Evolutionary conservation across 2,329 filamentous ascomycete species (phyloP), one percentile per base, ranked within the genome.

Genomic region (Trichoderma atrobrunneum): DNA sequence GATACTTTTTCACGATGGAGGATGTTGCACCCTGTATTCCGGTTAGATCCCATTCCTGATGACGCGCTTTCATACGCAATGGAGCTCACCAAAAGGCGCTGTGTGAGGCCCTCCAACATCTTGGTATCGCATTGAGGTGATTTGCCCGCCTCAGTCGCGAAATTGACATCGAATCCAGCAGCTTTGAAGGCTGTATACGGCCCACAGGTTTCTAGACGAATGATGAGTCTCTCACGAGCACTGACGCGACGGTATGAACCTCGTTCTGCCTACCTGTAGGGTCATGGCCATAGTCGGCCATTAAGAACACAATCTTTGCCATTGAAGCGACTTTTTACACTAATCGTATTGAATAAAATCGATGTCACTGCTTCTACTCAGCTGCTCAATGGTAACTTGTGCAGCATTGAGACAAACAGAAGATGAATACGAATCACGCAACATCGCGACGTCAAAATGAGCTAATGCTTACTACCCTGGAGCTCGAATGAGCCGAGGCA

Each of bases 261-360:
- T 21, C 18, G 12, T 10, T 5, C 21, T 68, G 18, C 34, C 6
- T 74, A 87, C 86, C 85, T 59, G 86, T 87, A 2, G 86, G 87
- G 74, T 88, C 86, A 75, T 88, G 85, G 57, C 86, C 86, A 73
- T 87, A 87, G 75, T 88, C 86, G 56, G 86, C 82, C 85, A 88
- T 87, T 68, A 86, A 75, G 57, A 87, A 83, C 51, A 86, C 75
- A 28, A 82, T 82, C 73, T 84, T 85, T 39, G 72, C 74, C 77
- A 78, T 77, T 16, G 11, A 32, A 54, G 12, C 5, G 6, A 24
- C 26, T 26, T 14, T 24, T 32, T 6, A 26, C 26, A 12, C 16
- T 21, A 26, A 14, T 8, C 0, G 4, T 24, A 16, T 11, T 5
- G 5, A 18, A 7, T 51, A 21, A 7, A 28, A 24, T 34, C 18